These are phyloP conservation scores for Penicillium parvum DNA, from an alignment of 495 filamentous ascomycete species.

Conservation along the genomic window DNA sequence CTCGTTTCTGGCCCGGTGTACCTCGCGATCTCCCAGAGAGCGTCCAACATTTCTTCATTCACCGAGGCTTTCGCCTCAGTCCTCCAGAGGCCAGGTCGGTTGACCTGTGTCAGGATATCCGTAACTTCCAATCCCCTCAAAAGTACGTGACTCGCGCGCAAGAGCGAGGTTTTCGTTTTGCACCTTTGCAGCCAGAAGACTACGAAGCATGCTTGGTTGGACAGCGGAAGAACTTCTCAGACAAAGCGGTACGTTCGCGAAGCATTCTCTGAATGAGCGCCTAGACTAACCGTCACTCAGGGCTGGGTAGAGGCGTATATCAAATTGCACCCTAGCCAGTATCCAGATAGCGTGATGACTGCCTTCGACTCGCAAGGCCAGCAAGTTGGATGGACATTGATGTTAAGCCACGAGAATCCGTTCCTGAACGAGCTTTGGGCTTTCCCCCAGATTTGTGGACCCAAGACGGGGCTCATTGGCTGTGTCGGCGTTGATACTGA, in stretches of 20 bases:
- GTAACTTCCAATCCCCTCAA: conserved; percentile 30
- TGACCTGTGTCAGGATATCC: conserved; percentile 44
- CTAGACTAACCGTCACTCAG: conserved; percentile 20
- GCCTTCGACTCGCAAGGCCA: conserved; percentile 37
- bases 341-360: conserved; percentile 43
- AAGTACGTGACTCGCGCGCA: conserved; percentile 34
- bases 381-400: conserved; percentile 49
- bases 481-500: conserved; percentile 45
- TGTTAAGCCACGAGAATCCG: conserved; percentile 33
- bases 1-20: conserved; percentile 47
- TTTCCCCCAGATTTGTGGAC: conserved; percentile 41
- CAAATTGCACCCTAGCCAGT: conserved; percentile 31
- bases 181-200: conserved; percentile 32
- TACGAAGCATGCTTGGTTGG: conserved; percentile 43
- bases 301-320: conserved; percentile 47
- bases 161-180: conserved; percentile 36
- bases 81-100: conserved; percentile 26
- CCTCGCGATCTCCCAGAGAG: conserved; percentile 35
- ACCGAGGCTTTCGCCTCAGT: conserved; percentile 40
- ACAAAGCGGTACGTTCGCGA: conserved; percentile 30
- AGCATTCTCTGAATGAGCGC: not conserved
- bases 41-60: conserved; percentile 40
- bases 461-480: conserved; percentile 46
- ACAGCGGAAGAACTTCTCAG: conserved; percentile 41
- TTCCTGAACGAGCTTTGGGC: conserved; percentile 40